phyloP scores from a whole-genome alignment of 164 flowering plant species.

The Stephania cephalantha region DNA sequence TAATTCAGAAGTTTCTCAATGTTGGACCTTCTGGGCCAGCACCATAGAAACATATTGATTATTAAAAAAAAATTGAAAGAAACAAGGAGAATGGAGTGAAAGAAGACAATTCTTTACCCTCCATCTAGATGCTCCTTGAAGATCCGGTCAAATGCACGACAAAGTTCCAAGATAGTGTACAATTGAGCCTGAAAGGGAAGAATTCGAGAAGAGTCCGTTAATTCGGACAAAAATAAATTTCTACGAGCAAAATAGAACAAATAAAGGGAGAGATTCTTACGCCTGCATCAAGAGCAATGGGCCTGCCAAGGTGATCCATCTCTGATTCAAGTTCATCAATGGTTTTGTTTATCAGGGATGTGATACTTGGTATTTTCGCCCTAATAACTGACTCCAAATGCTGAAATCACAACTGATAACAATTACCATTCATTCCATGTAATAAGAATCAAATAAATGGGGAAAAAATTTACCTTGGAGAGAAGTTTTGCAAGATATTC shows the following conservation, averaged over 20 bases:
- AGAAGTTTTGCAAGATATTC: slow-evolving; percentile 83
- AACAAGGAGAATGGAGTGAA: background rate
- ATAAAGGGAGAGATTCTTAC: slow-evolving; percentile 28
- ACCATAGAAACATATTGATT: no score
- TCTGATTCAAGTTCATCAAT: slow-evolving; percentile 67
- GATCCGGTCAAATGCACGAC: slow-evolving; percentile 80
- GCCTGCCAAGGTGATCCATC: slow-evolving; percentile 59
- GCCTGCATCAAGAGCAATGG: slow-evolving; percentile 73
- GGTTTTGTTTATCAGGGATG: slow-evolving; percentile 50
- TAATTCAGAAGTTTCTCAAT: background rate
- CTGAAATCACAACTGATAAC: slow-evolving; percentile 31
- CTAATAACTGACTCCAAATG: slow-evolving; percentile 64
- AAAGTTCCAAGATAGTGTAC: slow-evolving; percentile 68
- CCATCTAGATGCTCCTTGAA: slow-evolving; percentile 90
- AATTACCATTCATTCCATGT: background rate
- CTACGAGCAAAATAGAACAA: background rate
- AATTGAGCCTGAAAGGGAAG: slow-evolving; percentile 59
- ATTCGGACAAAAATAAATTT: background rate
- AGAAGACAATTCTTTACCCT: slow-evolving; percentile 38
- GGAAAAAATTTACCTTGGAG: slow-evolving; percentile 37
- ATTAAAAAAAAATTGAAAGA: no score
- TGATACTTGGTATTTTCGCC: slow-evolving; percentile 57
- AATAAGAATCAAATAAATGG: background rate
- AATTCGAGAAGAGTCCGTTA: background rate
- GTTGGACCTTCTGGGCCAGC: background rate